Evolutionary conservation across 768 basidiomycete genomes (phyloP).

Genomic region (Ramaria sp.): DNA sequence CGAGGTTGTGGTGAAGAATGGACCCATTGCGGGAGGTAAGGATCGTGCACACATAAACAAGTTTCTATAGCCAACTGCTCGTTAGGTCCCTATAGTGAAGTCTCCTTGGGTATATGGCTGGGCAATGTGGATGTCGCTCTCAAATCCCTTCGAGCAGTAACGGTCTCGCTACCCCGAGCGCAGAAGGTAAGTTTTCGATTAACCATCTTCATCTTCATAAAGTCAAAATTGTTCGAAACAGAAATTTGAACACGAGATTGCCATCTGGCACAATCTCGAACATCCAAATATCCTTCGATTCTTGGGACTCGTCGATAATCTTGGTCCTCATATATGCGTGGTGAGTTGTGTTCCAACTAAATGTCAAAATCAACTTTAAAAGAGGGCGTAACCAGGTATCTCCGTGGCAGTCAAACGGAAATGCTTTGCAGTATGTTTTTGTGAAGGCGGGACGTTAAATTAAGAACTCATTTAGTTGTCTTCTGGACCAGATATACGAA

Average conservation of each 20-base stretch:
- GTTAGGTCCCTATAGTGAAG: constrained; percentile 37
- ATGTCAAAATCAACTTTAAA: not conserved
- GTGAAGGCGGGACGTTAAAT: not conserved
- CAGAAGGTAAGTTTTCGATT: constrained; percentile 13
- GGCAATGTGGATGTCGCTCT: constrained; percentile 47
- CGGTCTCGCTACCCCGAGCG: constrained; percentile 30
- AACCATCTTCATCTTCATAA: not conserved
- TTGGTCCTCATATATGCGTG: constrained; percentile 8
- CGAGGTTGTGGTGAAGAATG: constrained; percentile 34
- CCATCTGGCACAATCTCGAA: constrained; percentile 8
- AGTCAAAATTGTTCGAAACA: not conserved
- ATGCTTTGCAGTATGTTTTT: constrained; percentile 37
- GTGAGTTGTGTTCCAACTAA: not conserved
- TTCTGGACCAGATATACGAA: constrained; percentile 32
- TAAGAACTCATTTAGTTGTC: not conserved
- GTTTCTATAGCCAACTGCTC: not conserved
- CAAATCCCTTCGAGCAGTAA: constrained; percentile 38
- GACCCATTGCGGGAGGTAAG: constrained; percentile 33
- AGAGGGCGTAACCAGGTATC: constrained; percentile 32
- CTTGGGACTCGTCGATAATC: constrained; percentile 6
- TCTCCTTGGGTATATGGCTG: constrained; percentile 46
- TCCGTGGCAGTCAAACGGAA: constrained; percentile 51
- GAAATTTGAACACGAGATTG: constrained; percentile 10
- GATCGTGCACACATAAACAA: not conserved
- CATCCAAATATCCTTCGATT: constrained; percentile 11